Evolutionary conservation across 2,329 filamentous ascomycete species (phyloP).

Genomic region (Beauveria varroae): DNA sequence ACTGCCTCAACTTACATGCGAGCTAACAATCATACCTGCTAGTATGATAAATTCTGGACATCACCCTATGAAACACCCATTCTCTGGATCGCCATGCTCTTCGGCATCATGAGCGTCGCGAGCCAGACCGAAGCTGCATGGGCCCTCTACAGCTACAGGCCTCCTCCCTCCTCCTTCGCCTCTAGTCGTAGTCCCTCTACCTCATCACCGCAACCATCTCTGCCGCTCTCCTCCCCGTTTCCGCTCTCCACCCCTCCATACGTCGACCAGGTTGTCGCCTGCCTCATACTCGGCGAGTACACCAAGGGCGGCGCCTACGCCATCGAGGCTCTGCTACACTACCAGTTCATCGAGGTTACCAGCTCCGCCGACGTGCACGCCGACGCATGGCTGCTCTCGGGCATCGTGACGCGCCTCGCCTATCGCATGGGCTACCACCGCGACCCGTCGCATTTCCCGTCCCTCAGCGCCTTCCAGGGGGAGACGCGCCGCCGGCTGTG

Average conservation of each 20-base stretch:
- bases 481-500: slow-evolving; percentile 42
- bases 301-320: slow-evolving; percentile 31
- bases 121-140: slow-evolving; percentile 19
- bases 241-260: slow-evolving; percentile 17
- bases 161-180: neutral
- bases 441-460: slow-evolving; percentile 31
- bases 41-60: slow-evolving; percentile 38
- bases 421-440: slow-evolving; percentile 42
- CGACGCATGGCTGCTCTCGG: slow-evolving; percentile 37
- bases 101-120: slow-evolving; percentile 34
- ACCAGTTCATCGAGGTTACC: slow-evolving; percentile 28
- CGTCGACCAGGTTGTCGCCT: slow-evolving; percentile 28
- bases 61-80: slow-evolving; percentile 27
- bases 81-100: slow-evolving; percentile 39
- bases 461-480: slow-evolving; percentile 34
- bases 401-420: slow-evolving; percentile 35
- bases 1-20: neutral
- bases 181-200: neutral
- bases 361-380: slow-evolving; percentile 23
- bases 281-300: slow-evolving; percentile 37
- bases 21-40: neutral
- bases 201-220: slow-evolving; percentile 11
- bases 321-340: slow-evolving; percentile 37
- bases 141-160: slow-evolving; percentile 14
- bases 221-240: slow-evolving; percentile 17